phyloP scores from a whole-genome alignment of 345 rosid species.

The Populus nigra region DNA sequence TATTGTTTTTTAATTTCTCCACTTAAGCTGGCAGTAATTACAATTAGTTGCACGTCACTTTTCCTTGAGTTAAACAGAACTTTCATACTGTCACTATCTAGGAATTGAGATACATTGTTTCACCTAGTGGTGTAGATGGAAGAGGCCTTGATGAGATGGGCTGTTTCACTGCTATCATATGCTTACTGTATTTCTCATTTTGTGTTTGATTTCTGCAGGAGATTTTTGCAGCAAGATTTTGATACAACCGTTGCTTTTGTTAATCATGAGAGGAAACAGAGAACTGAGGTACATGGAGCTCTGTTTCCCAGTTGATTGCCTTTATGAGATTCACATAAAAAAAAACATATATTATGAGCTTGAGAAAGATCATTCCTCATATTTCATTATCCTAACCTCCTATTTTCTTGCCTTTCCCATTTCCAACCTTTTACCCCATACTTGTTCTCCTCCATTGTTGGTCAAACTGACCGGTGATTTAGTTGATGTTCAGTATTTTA shows the following conservation, averaged over 20 bases:
- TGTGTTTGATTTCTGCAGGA: slow-evolving; percentile 49
- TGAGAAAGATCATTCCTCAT: neutral
- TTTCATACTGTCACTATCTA: neutral
- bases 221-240: slow-evolving; percentile 89
- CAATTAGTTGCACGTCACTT: slow-evolving; percentile 1
- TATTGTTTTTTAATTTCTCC: neutral
- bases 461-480: neutral
- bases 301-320: slow-evolving; percentile 9
- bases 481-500: neutral
- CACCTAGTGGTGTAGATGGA: neutral
- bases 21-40: neutral
- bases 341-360: neutral
- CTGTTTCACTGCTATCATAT: neutral
- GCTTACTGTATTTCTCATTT: neutral
- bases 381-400: too few relatives aligned
- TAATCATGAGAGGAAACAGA: slow-evolving; percentile 88
- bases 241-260: slow-evolving; percentile 83
- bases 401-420: neutral
- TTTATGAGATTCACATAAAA: neutral
- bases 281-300: slow-evolving; percentile 57
- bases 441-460: neutral
- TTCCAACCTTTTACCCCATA: neutral
- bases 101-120: neutral
- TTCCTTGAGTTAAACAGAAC: slow-evolving; percentile 3
- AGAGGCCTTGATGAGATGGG: neutral